Base-by-base conservation (phyloP, 768 basidiomycete genomes). In the Asterophora parasitica region DNA sequence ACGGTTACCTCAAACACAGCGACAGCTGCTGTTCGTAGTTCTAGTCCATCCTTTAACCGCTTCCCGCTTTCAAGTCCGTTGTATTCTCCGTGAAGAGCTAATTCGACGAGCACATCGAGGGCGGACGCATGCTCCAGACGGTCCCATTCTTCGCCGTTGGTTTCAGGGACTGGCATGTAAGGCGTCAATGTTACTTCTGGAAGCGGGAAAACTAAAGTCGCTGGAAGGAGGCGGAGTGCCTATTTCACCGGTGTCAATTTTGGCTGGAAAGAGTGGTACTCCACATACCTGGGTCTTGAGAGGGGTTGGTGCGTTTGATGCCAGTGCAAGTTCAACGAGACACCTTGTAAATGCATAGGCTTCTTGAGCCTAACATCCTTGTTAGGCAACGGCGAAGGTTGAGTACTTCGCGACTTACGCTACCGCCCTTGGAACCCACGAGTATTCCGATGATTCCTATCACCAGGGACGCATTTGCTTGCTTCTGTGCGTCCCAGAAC, bases 401-500 rank as follows among this genome's bases (percentile, higher is more conserved):
- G n/a, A 35, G 46, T 13, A 34, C 5, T 38, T 33, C 38, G 27
- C 23, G 19, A 74, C 82, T 59, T 55, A 85, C 83, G 55, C 72
- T 73, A 57, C 73, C 70, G 43, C 83, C 83, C 61, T 88, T 87
- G 33, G 78, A 78, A n/a, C 77, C 75, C 28, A 92, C 75, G 7
- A 98, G 78, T 74, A 94, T 88, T 2, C 91, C 84, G 55, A 97
- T 82, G 49, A 96, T 80, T 15, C 83, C 83, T 2, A 98, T 70
- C 7, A 91, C 80, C n/a, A 92, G 67, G 0, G 78, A 74, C 1
- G 84, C 81, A 59, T 96, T 97, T 17, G 77, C 67, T n/a, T 77
- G 67, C 65, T 98, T 99, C 63, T 92, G 88, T 34, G 83, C 77
- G 55, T 94, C 91, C 96, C 96, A 99, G 65, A 92, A 92, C 62